Base-by-base conservation (phyloP, 805 yeast species). In the Candida methanosorbosa region DNA sequence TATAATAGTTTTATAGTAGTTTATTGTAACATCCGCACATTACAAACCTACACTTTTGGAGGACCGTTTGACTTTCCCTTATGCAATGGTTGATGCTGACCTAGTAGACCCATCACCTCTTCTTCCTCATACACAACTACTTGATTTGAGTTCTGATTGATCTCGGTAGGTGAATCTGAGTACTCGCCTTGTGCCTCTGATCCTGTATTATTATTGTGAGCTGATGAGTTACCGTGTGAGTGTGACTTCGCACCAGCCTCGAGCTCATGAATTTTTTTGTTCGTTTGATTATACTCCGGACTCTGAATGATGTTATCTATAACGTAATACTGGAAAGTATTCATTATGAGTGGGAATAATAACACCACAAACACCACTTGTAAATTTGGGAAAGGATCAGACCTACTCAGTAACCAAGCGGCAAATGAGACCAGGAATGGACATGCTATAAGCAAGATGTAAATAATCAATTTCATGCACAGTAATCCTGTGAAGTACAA, bases 281-380 rank as follows among this genome's bases (percentile, higher is more conserved):
- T 49, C 2, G 44, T 23, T n/a, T 34, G 31, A 25, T 65, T 36
- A 47, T 59, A 48, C 44, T 59, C 56, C 32, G 69, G 81, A 44
- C 75, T 64, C 48, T 78, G 81, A 46, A 83, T 81, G 39, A 83
- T 75, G 49, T 75, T 81, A 49, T 83, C 94, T 27, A 82, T 72
- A 42, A 82, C 69, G 30, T 78, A 66, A 45, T 79, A 75, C 53
- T 83, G 94, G 56, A 83, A 68, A 41, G 81, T 71, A 52, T 83
- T 83, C 70, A 83, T 68, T 39, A 80, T 53, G 5, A 81, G 64
- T 2, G 94, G 94, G 44, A 81, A 81, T 8, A 83, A 71, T 51
- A 92, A 73, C 78, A 90, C 81, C 18, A 92, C 95, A 40, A 90
- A 71, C 27, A 82, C 78, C 13, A 90, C 84, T 54, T 92, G 95